Base-by-base conservation (phyloP, 495 filamentous ascomycete genomes). In the Aspergillus incahuasiensis region DNA sequence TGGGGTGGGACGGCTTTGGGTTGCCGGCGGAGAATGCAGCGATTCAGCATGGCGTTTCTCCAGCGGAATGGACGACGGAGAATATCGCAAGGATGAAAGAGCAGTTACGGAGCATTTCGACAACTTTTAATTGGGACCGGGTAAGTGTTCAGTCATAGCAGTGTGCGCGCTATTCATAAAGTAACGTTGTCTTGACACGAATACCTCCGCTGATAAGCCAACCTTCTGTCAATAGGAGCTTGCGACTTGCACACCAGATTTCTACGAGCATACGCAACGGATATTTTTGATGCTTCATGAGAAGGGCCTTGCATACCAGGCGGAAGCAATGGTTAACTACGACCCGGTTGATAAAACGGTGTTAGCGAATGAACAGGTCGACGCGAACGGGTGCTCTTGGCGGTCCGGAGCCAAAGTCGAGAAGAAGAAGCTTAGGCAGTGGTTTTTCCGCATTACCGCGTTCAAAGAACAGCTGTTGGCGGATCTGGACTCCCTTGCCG, bases 1-100 rank as follows among this genome's bases (percentile, higher is more conserved):
- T 96, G 83, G 91, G 90, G 3, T 96, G 91, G 91, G 91, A 96
- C 77, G 90, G 89, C 18, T 95, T 96, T 66, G 91, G 91, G 3
- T 74, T 96, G 40, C 91, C 91, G 8, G 91, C 91, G 34, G 91
- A 96, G 73, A 96, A 96, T 73, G 91, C 91, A 16, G 91, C 91
- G n/a, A 92, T 95, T 56, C 89, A 95, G 71, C 74, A 86, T 48
- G 88, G 89, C 34, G 76, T 92, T 56, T 80, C 90, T 68, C 89
- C 91, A 6, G 86, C 82, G 12, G 74, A 71, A 0, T 96, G 91
- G 91, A 96, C 91, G 18, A 78, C 75, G 62, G 66, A 77, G 45
- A 96, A 96, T 67, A 95, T 96, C 49, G 70, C 72, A 11, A 81
- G 75, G 55, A 96, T 96, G 91, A 94, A 91, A 75, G 78, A 82